A percentile compares a stretch with the other conserved stretches of the same genome.
Conservation (phyloP, 805 yeast genomes). For the Wickerhamiella parazyma region DNA sequence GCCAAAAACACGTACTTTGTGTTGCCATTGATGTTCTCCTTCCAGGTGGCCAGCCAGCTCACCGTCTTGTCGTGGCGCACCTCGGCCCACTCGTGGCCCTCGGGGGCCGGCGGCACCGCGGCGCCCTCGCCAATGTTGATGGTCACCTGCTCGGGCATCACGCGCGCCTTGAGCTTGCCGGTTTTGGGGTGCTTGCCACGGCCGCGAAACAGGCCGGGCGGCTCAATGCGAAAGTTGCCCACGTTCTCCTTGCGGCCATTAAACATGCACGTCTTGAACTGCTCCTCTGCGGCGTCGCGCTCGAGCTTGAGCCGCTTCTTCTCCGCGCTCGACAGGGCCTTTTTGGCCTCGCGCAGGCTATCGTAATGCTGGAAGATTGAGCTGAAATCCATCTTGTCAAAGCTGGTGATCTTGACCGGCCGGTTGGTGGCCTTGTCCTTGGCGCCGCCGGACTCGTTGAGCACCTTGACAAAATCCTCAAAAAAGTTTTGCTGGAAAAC, state of each 20-base stretch:
- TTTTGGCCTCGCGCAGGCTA: slow-evolving; percentile 54
- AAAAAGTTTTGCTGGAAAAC: slow-evolving; percentile 81
- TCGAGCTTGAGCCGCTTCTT: slow-evolving; percentile 61
- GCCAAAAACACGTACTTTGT: slow-evolving; percentile 86
- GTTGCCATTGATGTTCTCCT: slow-evolving; percentile 74
- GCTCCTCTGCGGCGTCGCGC: slow-evolving; percentile 64
- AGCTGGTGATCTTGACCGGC: slow-evolving; percentile 36
- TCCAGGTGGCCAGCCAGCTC: slow-evolving; percentile 96
- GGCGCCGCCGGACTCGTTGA: slow-evolving; percentile 60
- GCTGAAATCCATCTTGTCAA: slow-evolving; percentile 63
- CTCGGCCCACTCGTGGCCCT: slow-evolving; percentile 84
- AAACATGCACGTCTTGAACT: slow-evolving; percentile 61
- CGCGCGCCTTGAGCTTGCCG: slow-evolving; percentile 78
- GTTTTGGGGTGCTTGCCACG: slow-evolving; percentile 96
- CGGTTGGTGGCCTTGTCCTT: slow-evolving; percentile 23
- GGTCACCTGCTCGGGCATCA: slow-evolving; percentile 77
- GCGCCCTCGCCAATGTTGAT: slow-evolving; percentile 65
- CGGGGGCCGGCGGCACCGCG: slow-evolving; percentile 67
- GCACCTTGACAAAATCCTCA: slow-evolving; percentile 54
- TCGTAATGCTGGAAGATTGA: slow-evolving; percentile 65
- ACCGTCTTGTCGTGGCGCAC: slow-evolving; percentile 78
- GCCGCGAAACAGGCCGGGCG: slow-evolving; percentile 91
- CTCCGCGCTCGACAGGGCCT: slow-evolving; percentile 52
- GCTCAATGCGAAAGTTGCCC: slow-evolving; percentile 89
- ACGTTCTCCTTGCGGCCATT: slow-evolving; percentile 86